phyloP scores from a whole-genome alignment of 1,139 yeast genomes.

The Geotrichum fermentans region DNA sequence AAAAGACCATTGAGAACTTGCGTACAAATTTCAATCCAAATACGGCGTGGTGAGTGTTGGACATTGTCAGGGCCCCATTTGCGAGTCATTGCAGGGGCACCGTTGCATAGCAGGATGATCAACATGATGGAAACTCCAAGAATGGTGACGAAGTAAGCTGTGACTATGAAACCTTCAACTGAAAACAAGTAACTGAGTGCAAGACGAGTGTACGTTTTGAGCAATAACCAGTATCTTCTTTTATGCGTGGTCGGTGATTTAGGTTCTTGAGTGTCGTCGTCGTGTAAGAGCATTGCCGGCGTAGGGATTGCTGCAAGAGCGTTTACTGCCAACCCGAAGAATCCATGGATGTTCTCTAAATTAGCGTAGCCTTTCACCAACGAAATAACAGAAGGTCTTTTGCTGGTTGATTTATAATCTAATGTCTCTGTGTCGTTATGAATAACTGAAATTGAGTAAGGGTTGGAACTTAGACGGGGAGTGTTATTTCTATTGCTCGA shows the following conservation, averaged over 20 bases:
- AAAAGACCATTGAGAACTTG: conserved; percentile 26
- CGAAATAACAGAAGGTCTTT: too few relatives aligned
- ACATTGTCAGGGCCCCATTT: conserved; percentile 25
- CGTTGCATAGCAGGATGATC: conserved; percentile 25
- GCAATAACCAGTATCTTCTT: neutral
- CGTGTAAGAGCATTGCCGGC: neutral
- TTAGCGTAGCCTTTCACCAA: conserved; percentile 1
- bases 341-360: conserved; percentile 19
- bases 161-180: conserved; percentile 24
- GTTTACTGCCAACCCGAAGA: conserved; percentile 17
- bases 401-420: too few relatives aligned
- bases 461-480: too few relatives aligned
- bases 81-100: conserved; percentile 26
- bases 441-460: too few relatives aligned
- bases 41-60: conserved; percentile 24
- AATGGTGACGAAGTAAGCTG: conserved; percentile 23
- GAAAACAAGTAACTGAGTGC: neutral
- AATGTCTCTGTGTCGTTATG: too few relatives aligned
- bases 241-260: neutral
- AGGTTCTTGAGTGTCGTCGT: neutral
- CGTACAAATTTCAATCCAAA: conserved; percentile 28
- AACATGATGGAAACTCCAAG: conserved; percentile 29
- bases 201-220: neutral
- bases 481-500: neutral
- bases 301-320: conserved; percentile 19